These are phyloP conservation scores for Aspergillus oerlinghausenensis DNA, from an alignment of 2,329 filamentous ascomycete species.

Conservation along the genomic window DNA sequence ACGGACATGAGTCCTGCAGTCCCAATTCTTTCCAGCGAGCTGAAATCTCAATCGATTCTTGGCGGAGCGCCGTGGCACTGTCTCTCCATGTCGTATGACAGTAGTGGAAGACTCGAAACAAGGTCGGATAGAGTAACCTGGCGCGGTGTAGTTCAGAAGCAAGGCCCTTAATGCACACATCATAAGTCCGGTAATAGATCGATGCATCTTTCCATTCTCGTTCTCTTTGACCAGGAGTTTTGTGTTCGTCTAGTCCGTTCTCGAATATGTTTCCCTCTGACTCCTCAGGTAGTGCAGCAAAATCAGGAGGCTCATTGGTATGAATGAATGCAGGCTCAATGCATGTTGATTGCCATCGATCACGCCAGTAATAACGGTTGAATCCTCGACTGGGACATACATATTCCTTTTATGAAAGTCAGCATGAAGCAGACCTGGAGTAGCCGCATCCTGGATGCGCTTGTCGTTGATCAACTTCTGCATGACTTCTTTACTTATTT, in stretches of 20 bases:
- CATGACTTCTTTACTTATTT: constrained; percentile 17
- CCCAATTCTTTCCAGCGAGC: constrained; percentile 22
- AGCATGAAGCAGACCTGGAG: constrained; percentile 22
- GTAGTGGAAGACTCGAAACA: constrained; percentile 31
- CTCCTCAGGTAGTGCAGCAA: constrained; percentile 15
- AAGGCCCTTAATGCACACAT: constrained; percentile 20
- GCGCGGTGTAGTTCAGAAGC: constrained; percentile 22
- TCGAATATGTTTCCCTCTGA: constrained; percentile 11
- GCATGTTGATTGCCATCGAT: constrained; percentile 31
- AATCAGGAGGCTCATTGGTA: constrained; percentile 24
- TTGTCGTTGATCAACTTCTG: constrained; percentile 17
- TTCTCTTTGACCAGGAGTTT: constrained; percentile 3
- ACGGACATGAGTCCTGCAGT: constrained; percentile 23
- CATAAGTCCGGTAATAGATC: constrained; percentile 28
- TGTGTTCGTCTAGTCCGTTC: constrained; percentile 10
- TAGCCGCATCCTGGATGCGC: constrained; percentile 16
- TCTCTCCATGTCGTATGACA: constrained; percentile 27
- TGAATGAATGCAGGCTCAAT: constrained; percentile 31
- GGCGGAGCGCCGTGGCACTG: constrained; percentile 21
- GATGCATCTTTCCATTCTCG: constrained; percentile 20
- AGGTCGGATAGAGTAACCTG: constrained; percentile 21
- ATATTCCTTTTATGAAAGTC: constrained; percentile 34
- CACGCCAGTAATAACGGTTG: constrained; percentile 24
- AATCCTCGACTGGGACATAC: constrained; percentile 27
- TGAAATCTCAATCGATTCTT: constrained; percentile 29